These are phyloP conservation scores for Fusarium annulatum DNA, from an alignment of 2,329 filamentous ascomycete species.

Conservation along the genomic window DNA sequence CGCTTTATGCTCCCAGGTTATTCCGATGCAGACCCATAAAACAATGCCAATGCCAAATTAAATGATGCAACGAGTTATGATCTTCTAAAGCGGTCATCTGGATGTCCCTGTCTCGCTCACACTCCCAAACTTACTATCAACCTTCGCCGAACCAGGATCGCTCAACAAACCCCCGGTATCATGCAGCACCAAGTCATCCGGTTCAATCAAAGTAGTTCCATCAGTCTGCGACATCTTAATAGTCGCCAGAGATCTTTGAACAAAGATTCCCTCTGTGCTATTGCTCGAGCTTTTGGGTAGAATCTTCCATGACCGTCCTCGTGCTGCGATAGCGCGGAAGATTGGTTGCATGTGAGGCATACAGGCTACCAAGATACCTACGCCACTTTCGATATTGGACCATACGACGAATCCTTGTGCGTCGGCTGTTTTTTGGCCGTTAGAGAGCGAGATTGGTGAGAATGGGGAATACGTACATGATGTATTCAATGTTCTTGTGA, in stretches of 20 bases:
- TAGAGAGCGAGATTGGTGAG: fast-evolving
- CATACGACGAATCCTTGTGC: slow-evolving; percentile 6
- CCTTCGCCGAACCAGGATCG: fast-evolving
- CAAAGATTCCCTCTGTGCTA: background rate
- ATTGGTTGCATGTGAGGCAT: slow-evolving; percentile 8
- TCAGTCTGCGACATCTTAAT: background rate
- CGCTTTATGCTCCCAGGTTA: background rate
- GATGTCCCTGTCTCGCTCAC: background rate
- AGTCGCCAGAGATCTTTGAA: background rate
- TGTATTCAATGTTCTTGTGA: background rate
- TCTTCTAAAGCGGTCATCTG: background rate
- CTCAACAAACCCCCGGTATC: slow-evolving; percentile 1
- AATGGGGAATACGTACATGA: background rate
- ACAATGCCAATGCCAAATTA: fast-evolving
- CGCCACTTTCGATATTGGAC: slow-evolving; percentile 2
- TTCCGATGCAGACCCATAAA: fast-evolving
- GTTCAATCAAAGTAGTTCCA: background rate
- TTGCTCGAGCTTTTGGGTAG: background rate
- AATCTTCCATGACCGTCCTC: background rate
- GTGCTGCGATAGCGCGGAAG: background rate
- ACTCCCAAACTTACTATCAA: background rate
- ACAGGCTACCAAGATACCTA: slow-evolving; percentile 4
- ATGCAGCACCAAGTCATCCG: background rate
- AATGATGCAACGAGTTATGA: fast-evolving
- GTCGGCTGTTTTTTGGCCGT: background rate